Conservation (phyloP, 208 protist species). For the Angomonas desouzai region DNA sequence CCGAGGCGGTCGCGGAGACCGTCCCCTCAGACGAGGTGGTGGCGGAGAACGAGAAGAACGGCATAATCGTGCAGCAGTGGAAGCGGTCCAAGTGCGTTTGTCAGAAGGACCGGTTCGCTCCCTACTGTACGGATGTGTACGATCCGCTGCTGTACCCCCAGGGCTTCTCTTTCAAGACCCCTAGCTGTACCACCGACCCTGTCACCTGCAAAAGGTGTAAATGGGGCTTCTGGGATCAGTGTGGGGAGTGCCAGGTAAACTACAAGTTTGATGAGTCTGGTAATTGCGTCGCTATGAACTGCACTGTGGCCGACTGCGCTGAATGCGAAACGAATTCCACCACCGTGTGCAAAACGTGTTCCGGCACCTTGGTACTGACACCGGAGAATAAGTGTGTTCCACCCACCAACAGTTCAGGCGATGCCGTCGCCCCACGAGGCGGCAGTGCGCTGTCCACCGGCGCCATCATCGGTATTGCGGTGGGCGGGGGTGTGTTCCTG, state of each 20-base stretch:
- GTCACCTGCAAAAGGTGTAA: not conserved
- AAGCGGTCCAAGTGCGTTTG: not conserved
- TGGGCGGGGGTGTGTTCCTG: too few relatives aligned
- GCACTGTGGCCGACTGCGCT: too few relatives aligned
- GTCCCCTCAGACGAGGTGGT: not conserved
- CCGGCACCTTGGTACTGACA: too few relatives aligned
- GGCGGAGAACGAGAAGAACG: not conserved
- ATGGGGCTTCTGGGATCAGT: not conserved
- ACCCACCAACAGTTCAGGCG: too few relatives aligned
- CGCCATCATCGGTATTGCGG: too few relatives aligned
- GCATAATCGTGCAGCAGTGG: not conserved
- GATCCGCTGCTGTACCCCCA: not conserved
- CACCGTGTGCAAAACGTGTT: not conserved
- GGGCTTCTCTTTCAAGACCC: not conserved
- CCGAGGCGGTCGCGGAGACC: not conserved
- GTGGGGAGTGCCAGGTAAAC: not conserved
- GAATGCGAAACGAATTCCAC: too few relatives aligned
- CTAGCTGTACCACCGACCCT: not conserved
- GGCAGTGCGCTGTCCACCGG: too few relatives aligned
- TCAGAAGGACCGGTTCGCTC: not conserved
- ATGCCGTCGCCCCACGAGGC: too few relatives aligned
- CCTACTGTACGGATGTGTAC: not conserved
- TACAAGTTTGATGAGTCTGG: not conserved
- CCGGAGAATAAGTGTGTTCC: too few relatives aligned
- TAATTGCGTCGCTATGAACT: not conserved